Evolutionary conservation across 2,329 filamentous ascomycete species (phyloP), one percentile per base, ranked within the genome.

Genomic region (Colletotrichum horii): DNA sequence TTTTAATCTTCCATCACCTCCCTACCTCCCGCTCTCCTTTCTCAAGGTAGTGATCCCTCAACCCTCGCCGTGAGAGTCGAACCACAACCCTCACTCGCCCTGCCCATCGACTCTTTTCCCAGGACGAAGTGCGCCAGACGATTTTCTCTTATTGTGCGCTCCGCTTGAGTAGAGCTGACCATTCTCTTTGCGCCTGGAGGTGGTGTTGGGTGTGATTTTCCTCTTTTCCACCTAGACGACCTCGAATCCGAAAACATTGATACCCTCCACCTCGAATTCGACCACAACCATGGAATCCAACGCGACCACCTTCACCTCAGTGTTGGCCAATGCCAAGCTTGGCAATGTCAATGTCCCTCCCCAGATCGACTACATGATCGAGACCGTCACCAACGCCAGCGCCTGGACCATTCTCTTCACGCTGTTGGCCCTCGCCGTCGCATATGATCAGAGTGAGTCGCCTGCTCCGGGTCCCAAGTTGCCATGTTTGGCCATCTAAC

Each of bases 381-480:
- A 90, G 82, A 80, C 83, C 85, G 79, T 91, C 77, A 87, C 90
- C 79, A 90, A 90, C 74, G 87, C 90, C 79, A 90, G 90, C 75
- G 83, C 83, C 48, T 84, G 89, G 81, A 93, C 93, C 77, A 88
- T 95, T 78, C 79, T 94, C 38, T 83, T 96, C 78, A 95, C 95
- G 19, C 77, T 97, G 66, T 83, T 98, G 72, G 87, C 94, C 38
- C 81, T 94, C 11, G 91, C 94, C 70, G 91, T 98, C 74, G 90
- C 93, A 76, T 98, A 98, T 84, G 96, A 98, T 85, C 96, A 98
- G 88, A 88, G 96, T 98, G 89, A 84, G 94, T 89, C 43, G 36
- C 73, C 55, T 61, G 55, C 30, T 48, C 24, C 22, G 24, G 34
- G 22, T 15, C 56, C n/a, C 55, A 38, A 34, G 22, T 36, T 28